Base-by-base conservation (phyloP, 148 eudicot species). In the Silene conica region DNA sequence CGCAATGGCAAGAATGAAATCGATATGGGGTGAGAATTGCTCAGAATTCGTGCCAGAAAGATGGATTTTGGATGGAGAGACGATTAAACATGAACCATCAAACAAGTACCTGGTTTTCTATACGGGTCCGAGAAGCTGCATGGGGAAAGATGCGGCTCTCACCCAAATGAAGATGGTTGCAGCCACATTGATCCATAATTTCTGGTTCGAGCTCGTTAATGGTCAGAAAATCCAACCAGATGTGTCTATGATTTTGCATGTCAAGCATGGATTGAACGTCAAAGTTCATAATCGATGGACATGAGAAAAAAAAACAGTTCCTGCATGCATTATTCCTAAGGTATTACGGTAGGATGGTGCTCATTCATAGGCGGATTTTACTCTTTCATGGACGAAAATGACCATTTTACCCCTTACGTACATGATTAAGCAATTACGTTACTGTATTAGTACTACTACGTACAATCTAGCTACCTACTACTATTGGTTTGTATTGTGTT, bases 201-300 rank as follows among this genome's bases (percentile, higher is more conserved):
- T 76, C 60, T 61, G 46, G 23, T 67, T 85, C 59, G 67, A 71
- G 15, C 74, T 85, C 63, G 74, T 62, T 8, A 67, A 85, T 48
- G 80, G 78, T 8, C 82, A 84, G 18, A 71, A 61, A 0, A 74
- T 85, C 23, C 59, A 63, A 18, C 81, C 86, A 3, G 80, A 81
- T 76, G 78, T 81, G n/a, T 85, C 84, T 2, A 70, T 83, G 31
- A 85, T 85, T 46, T 80, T 85, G 16, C 82, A 83, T 61, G 79
- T 78, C 75, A 81, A 71, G 72, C 66, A 81, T 70, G 86, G 86
- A 0, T 76, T 81, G 41, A 83, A 70, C 83, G 86, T 81, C n/a
- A 76, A 41, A 52, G 77, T 81, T 57, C 38, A 63, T 55, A 81
- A 69, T 63, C 80, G 83, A 69, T 76, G 79, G 62, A 13, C 46